These are phyloP conservation scores for Lipomyces yamadae DNA, from an alignment of 805 yeast genomes.

Conservation along the genomic window DNA sequence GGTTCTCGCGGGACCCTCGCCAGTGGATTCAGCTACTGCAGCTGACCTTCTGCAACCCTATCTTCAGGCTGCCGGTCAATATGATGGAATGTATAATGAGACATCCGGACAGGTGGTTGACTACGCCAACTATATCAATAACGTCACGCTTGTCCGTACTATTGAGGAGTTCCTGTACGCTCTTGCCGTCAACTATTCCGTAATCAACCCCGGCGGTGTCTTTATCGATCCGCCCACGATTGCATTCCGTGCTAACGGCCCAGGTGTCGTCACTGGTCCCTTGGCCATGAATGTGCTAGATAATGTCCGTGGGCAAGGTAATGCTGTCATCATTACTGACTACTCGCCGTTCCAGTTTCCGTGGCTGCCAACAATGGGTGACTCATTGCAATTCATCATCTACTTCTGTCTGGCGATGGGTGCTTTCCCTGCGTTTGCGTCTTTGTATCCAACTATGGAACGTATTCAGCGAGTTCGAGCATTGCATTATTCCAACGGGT, in stretches of 20 bases:
- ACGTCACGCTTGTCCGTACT: conserved; percentile 35
- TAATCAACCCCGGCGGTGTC: conserved; percentile 45
- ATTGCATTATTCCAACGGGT: conserved; percentile 49
- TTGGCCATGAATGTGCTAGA: conserved; percentile 42
- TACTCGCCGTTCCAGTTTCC: conserved; percentile 46
- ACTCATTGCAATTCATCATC: conserved; percentile 45
- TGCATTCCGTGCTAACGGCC: conserved; percentile 42
- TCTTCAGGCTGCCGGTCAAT: conserved; percentile 17
- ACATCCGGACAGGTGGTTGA: conserved; percentile 19
- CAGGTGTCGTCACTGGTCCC: conserved; percentile 39
- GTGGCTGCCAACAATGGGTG: conserved; percentile 44
- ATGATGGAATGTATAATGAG: conserved; percentile 25
- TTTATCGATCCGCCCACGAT: conserved; percentile 40
- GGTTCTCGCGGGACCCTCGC: conserved; percentile 32
- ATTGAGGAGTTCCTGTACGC: conserved; percentile 37
- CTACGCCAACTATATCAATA: conserved; percentile 22
- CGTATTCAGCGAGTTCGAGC: conserved; percentile 46
- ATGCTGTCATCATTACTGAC: conserved; percentile 40
- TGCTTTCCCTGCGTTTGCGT: conserved; percentile 46
- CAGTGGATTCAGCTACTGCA: conserved; percentile 35
- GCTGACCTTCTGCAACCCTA: conserved; percentile 28
- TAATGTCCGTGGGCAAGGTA: conserved; percentile 43
- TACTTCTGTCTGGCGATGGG: conserved; percentile 47
- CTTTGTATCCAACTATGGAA: conserved; percentile 47
- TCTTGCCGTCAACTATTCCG: conserved; percentile 39